Base-by-base conservation (phyloP, 176 grass and related monocot genomes). In the Tillandsia fasciculata region DNA sequence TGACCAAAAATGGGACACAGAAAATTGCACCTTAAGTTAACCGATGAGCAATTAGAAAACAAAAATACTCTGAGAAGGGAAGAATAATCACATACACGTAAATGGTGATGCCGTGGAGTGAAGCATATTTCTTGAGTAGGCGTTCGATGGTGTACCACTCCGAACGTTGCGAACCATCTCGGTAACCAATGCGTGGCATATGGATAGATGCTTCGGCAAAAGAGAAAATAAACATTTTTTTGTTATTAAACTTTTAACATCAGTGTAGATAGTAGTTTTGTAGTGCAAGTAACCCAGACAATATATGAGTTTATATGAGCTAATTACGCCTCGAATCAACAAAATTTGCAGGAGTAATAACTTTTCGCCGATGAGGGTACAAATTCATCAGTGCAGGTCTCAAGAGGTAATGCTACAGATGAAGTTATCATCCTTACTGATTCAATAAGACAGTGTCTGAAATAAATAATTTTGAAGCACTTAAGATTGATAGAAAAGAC, bases 71-170 rank as follows among this genome's bases (percentile, higher is more conserved):
- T 14, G 67, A 50, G 29, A 63, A 64, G 3, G 26, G 29, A 65
- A 53, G 65, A 14, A 14, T 11, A 76, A 66, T 80, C 0, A 12
- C 89, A 42, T 92, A 97, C 93, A 92, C 93, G 66, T 76, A 97
- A 78, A 97, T 87, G 50, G 86, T 64, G 68, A 92, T 81, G 77
- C 84, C 77, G 72, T 85, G 74, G 50, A 90, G 74, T n/a, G 89
- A 81, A 24, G 86, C 73, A 70, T 92, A 90, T 82, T 97, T 97
- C 68, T 73, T 84, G 50, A 97, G 88, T 22, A 97, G 74, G 61
- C 93, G 89, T 78, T 97, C 93, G 18, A 92, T 84, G 28, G 86
- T 87, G 29, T 97, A 97, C 93, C 93, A 97, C 64, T 90, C 84
- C n/a, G 93, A 87, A 49, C 81, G 81, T 70, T 92, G 83, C 2